Evolutionary conservation across 176 grass and related monocot genomes (phyloP), one percentile per base, ranked within the genome.

Genomic region (Eleusine indica): DNA sequence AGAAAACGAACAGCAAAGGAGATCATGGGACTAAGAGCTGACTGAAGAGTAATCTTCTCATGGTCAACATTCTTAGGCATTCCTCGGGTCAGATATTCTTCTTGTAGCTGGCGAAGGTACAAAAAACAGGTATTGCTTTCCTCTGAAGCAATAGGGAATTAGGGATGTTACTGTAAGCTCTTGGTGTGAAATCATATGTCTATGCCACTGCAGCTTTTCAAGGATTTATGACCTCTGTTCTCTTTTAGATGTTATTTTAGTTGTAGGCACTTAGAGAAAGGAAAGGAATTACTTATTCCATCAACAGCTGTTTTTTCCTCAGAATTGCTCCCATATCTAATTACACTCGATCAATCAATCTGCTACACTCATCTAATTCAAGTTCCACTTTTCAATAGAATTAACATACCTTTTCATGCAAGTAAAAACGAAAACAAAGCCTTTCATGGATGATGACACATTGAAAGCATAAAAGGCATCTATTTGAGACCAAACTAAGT

Each of bases 1-100:
- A 95, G 96, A 60, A 90, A 64, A 82, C 86, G 91, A 71, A 95
- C 91, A 82, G 80, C 80, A 82, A 98, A 87, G 52, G 96, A 95
- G 85, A 98, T 98, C 78, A 58, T 91, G 73, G 86, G 80, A 80
- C 71, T 87, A 84, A 91, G 87, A 91, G 96, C 89, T 74, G 91
- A 95, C 7, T 96, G 64, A 95, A 84, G 70, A 82, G 61, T 6
- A 18, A 5, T 1, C 4, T 0, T 71, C 74, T 71, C 35, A 38
- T 85, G 77, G 4, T 56, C 35, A 89, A 53, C 47, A 73, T 64
- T 44, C 42, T 28, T 71, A 32, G 71, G 18, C 35, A 47, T 85
- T 70, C 80, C 29, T 44, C 13, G 74, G 39, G 48, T 15, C 21
- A 81, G 78, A 73, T 81, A 85, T 46, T 57, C 47, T 83, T 83